Evolutionary conservation across 1,284 basidiomycete genomes (phyloP).

Genomic region (Apiotrichum montevideense): DNA sequence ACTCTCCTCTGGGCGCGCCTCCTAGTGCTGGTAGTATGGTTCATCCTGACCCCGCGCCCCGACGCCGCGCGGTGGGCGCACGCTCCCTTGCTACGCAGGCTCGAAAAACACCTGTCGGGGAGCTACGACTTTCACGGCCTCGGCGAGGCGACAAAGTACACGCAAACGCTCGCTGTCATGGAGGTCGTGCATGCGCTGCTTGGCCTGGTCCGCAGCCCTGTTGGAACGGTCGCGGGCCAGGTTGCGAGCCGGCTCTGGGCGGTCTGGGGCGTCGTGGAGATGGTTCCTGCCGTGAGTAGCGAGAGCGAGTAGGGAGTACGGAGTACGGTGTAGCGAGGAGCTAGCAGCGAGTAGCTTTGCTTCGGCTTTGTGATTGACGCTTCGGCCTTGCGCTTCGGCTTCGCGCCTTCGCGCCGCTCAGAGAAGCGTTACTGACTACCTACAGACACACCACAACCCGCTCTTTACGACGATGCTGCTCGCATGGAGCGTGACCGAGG

Average conservation of each 20-base stretch:
- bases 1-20: slow-evolving; percentile 67
- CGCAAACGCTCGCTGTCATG: slow-evolving; percentile 73
- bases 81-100: slow-evolving; percentile 25
- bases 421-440: neutral
- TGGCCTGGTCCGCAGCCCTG: slow-evolving; percentile 75
- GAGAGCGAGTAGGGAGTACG: too few relatives aligned
- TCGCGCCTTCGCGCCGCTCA: too few relatives aligned
- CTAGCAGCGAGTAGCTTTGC: too few relatives aligned
- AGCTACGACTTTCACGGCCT: slow-evolving; percentile 48
- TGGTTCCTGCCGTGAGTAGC: slow-evolving; percentile 49
- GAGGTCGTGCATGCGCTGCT: slow-evolving; percentile 77
- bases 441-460: slow-evolving; percentile 64
- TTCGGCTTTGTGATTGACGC: too few relatives aligned
- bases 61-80: slow-evolving; percentile 8
- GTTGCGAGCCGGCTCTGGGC: slow-evolving; percentile 79
- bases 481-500: slow-evolving; percentile 88
- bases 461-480: slow-evolving; percentile 86
- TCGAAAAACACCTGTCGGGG: slow-evolving; percentile 54
- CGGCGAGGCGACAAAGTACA: slow-evolving; percentile 60
- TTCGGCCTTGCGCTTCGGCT: too few relatives aligned
- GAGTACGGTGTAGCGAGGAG: too few relatives aligned
- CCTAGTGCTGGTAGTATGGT: slow-evolving; percentile 51
- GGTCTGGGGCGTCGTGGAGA: slow-evolving; percentile 75
- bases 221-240: slow-evolving; percentile 77
- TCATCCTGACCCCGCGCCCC: slow-evolving; percentile 29